These are phyloP conservation scores for Coniella vitis DNA, from an alignment of 2,329 filamentous ascomycete species.

Conservation along the genomic window DNA sequence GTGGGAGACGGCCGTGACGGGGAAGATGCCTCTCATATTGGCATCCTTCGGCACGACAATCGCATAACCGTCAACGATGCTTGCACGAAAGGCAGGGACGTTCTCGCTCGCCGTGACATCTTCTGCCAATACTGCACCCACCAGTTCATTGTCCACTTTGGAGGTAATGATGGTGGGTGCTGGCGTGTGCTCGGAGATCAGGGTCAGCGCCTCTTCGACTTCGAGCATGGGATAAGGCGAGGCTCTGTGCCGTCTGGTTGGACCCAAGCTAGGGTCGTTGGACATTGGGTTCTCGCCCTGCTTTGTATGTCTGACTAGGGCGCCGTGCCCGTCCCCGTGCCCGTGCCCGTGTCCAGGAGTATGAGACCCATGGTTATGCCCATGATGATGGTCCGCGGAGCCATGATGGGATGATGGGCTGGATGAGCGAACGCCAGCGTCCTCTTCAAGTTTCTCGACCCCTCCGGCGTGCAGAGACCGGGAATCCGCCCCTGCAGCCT, in stretches of 20 bases:
- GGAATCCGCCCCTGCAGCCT: conserved; percentile 79
- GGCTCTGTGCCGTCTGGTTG: conserved; percentile 67
- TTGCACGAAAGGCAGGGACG: conserved; percentile 89
- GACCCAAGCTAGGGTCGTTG: conserved; percentile 54
- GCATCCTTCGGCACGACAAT: conserved; percentile 59
- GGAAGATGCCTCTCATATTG: conserved; percentile 71
- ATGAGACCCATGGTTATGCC: conserved; percentile 32
- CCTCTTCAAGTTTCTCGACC: conserved; percentile 73
- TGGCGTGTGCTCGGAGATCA: conserved; percentile 70
- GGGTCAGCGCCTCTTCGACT: conserved; percentile 69
- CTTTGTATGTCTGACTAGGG: conserved; percentile 66
- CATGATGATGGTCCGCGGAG: conserved; percentile 47
- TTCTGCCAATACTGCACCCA: conserved; percentile 74
- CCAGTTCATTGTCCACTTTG: conserved; percentile 57
- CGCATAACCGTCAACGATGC: conserved; percentile 95
- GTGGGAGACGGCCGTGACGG: conserved; percentile 80
- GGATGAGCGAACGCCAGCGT: conserved; percentile 57
- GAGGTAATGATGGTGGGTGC: conserved; percentile 47
- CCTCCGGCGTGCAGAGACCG: conserved; percentile 73
- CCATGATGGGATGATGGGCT: conserved; percentile 29
- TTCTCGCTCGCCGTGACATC: conserved; percentile 74
- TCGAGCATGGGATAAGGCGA: conserved; percentile 91
- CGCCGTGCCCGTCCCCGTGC: conserved; percentile 56
- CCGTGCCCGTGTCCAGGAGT: conserved; percentile 39
- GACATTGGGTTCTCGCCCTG: conserved; percentile 51